Conservation (phyloP, 2,329 filamentous ascomycete species). For the Aspergillus bombycis region DNA sequence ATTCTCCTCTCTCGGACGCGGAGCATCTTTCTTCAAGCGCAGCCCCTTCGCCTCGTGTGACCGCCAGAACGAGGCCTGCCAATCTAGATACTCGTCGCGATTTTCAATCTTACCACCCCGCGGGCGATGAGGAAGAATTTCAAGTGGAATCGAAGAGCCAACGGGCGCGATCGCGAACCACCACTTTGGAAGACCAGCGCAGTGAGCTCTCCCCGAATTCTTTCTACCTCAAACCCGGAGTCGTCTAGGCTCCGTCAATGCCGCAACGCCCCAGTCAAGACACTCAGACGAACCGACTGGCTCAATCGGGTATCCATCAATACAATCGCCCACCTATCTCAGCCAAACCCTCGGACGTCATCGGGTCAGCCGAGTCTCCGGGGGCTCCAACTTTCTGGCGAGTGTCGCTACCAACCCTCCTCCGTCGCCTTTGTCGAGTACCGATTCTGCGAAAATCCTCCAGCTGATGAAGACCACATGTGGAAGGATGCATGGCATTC, state of each 20-base stretch:
- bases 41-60: slow-evolving; percentile 41
- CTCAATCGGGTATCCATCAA: slow-evolving; percentile 54
- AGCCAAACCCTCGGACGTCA: slow-evolving; percentile 38
- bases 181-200: slow-evolving; percentile 47
- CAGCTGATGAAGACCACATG: slow-evolving; percentile 57
- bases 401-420: slow-evolving; percentile 30
- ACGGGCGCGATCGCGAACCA: slow-evolving; percentile 45
- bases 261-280: slow-evolving; percentile 38
- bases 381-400: slow-evolving; percentile 29
- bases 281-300: slow-evolving; percentile 41
- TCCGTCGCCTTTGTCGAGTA: slow-evolving; percentile 43
- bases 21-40: slow-evolving; percentile 36
- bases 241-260: slow-evolving; percentile 46
- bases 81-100: slow-evolving; percentile 40
- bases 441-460: slow-evolving; percentile 52
- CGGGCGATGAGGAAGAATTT: slow-evolving; percentile 38
- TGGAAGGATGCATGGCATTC: slow-evolving; percentile 56
- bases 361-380: slow-evolving; percentile 37
- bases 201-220: slow-evolving; percentile 40
- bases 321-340: slow-evolving; percentile 45
- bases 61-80: slow-evolving; percentile 35
- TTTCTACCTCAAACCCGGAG: slow-evolving; percentile 37
- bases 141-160: slow-evolving; percentile 35
- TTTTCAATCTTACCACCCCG: slow-evolving; percentile 33
- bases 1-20: slow-evolving; percentile 43